A percentile compares a stretch with the other conserved stretches of the same genome.
phyloP scores from a whole-genome alignment of 495 filamentous ascomycete genomes.

The Thermochaetoides thermophila region DNA sequence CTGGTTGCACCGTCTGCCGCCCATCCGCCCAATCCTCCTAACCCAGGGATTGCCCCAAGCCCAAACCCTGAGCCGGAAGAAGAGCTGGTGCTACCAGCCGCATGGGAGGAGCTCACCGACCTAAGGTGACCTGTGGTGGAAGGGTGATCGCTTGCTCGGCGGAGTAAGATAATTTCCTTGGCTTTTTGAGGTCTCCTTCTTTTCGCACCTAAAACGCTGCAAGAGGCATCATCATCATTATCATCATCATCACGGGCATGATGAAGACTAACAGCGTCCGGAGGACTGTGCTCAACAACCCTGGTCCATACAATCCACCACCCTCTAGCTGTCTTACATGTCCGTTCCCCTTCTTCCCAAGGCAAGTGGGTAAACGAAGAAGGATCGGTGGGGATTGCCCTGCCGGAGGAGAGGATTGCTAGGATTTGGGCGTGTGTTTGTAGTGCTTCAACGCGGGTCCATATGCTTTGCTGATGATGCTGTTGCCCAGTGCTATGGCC shows the following conservation, averaged over 20 bases:
- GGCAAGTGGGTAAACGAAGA: too few relatives aligned
- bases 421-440: constrained; percentile 80
- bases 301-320: constrained; percentile 98
- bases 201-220: too few relatives aligned
- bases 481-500: too few relatives aligned
- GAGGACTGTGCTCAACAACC: constrained; percentile 31
- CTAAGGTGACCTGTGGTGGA: constrained; percentile 13
- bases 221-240: background rate
- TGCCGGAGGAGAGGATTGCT: constrained; percentile 52
- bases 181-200: background rate
- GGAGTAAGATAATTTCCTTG: constrained; percentile 69
- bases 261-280: background rate
- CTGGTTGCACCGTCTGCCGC: constrained; percentile 46
- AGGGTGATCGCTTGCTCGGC: constrained; percentile 55
- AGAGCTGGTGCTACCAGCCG: constrained; percentile 29
- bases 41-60: too few relatives aligned
- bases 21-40: too few relatives aligned
- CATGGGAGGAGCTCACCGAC: constrained; percentile 25
- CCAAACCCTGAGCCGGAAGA: too few relatives aligned
- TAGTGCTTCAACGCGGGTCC: constrained; percentile 79
- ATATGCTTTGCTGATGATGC: constrained; percentile 15
- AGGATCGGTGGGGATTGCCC: too few relatives aligned
- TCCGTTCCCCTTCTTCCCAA: constrained; percentile 64
- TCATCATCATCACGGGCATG: background rate
- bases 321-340: constrained; percentile 75